Conservation (phyloP, 345 rosid species). For the Moricandia arvensis region DNA sequence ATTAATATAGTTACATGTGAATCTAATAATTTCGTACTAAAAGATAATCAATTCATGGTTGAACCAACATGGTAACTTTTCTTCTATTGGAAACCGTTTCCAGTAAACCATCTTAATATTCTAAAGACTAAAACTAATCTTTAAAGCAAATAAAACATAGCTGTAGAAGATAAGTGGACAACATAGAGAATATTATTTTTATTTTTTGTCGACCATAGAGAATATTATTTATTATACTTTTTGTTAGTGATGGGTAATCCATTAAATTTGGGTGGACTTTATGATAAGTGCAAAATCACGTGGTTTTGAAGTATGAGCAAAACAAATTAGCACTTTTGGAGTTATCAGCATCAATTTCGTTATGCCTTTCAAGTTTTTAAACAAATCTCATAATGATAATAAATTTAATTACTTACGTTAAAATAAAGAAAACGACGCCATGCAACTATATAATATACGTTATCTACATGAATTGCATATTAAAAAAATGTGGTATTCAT, state of each 20-base stretch:
- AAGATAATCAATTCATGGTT: too few relatives aligned
- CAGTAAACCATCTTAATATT: too few relatives aligned
- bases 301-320: conserved; percentile 37
- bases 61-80: too few relatives aligned
- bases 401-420: background rate
- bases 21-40: too few relatives aligned
- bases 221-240: background rate
- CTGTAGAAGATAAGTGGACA: too few relatives aligned
- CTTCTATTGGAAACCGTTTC: too few relatives aligned
- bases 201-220: background rate
- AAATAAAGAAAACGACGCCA: conserved; percentile 12
- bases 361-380: background rate
- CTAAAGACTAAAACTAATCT: too few relatives aligned
- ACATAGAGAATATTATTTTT: background rate
- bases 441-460: conserved; percentile 22
- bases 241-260: conserved; percentile 1
- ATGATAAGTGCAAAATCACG: conserved; percentile 40
- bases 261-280: conserved; percentile 19
- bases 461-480: background rate
- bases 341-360: conserved; percentile 8
- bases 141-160: too few relatives aligned
- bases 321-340: conserved; percentile 37
- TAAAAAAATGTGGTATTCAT: background rate
- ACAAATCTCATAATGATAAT: background rate
- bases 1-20: too few relatives aligned